Evolutionary conservation across 208 protist genomes (phyloP).

Genomic region (Polymyxa betae): DNA sequence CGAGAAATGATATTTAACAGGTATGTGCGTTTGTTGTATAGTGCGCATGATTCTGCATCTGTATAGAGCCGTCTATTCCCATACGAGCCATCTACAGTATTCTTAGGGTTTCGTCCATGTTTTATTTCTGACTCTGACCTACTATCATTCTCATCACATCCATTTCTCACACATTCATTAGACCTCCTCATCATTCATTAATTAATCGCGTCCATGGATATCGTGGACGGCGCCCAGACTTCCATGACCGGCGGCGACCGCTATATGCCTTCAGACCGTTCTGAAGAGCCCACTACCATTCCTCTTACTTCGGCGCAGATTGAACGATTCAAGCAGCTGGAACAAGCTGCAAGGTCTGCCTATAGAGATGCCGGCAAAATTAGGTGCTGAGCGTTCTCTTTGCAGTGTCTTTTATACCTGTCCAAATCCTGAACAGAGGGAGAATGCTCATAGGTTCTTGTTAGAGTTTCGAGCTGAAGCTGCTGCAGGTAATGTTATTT

Average conservation of each 20-base stretch:
- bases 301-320: background rate
- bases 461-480: conserved; percentile 36
- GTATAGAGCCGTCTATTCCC: too few relatives aligned
- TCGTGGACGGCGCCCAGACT: background rate
- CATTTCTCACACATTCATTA: too few relatives aligned
- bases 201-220: too few relatives aligned
- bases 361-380: background rate
- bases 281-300: background rate
- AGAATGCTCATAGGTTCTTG: conserved; percentile 3
- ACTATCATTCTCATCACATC: too few relatives aligned
- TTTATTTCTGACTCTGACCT: too few relatives aligned
- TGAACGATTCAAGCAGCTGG: conserved; percentile 32
- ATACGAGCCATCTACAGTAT: too few relatives aligned
- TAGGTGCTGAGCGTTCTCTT: background rate
- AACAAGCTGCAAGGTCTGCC: conserved; percentile 14
- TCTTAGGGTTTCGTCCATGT: too few relatives aligned
- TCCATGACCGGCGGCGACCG: background rate
- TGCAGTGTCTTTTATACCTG: conserved; percentile 34
- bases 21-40: too few relatives aligned
- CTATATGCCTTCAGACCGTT: background rate
- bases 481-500: background rate
- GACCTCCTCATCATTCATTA: too few relatives aligned
- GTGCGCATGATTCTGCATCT: too few relatives aligned
- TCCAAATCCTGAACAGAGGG: conserved; percentile 28
- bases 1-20: too few relatives aligned